These are phyloP conservation scores for Ustilago crameri DNA, from an alignment of 1,284 basidiomycete genomes.

Conservation along the genomic window DNA sequence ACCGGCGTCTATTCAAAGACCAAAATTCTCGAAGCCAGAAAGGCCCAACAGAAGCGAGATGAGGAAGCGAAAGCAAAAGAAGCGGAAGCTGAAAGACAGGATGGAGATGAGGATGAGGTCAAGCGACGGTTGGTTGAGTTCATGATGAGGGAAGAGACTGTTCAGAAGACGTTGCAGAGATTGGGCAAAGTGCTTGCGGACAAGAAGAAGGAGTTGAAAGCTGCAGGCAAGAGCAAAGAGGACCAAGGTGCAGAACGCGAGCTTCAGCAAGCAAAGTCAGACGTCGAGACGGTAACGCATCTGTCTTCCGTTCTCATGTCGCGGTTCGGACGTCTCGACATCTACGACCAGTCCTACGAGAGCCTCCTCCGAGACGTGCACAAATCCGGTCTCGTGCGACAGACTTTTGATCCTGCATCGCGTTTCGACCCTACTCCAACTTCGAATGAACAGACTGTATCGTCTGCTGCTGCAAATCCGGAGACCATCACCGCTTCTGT, in stretches of 20 bases:
- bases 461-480: neutral
- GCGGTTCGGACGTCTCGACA: conserved; percentile 55
- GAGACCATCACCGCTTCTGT: neutral
- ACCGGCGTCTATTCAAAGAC: conserved; percentile 81
- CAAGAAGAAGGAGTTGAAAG: conserved; percentile 71
- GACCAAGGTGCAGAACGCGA: neutral
- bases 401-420: conserved; percentile 62
- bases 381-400: conserved; percentile 55
- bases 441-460: no score
- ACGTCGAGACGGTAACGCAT: conserved; percentile 58
- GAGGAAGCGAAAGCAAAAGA: conserved; percentile 66
- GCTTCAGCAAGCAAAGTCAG: conserved; percentile 16
- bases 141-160: conserved; percentile 88
- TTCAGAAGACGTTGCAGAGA: conserved; percentile 87
- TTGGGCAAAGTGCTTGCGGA: conserved; percentile 73
- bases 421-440: conserved; percentile 17
- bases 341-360: conserved; percentile 66
- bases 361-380: conserved; percentile 54
- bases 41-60: conserved; percentile 73
- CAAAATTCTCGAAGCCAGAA: conserved; percentile 84
- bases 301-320: conserved; percentile 63
- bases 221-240: conserved; percentile 69
- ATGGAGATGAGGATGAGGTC: conserved; percentile 73
- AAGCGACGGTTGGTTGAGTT: conserved; percentile 71
- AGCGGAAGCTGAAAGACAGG: conserved; percentile 79